Percentiles rank a stretch among this genome's conserved stretches.
phyloP scores from a whole-genome alignment of 2,329 filamentous ascomycete genomes.

The Pseudofabraea citricarpa region DNA sequence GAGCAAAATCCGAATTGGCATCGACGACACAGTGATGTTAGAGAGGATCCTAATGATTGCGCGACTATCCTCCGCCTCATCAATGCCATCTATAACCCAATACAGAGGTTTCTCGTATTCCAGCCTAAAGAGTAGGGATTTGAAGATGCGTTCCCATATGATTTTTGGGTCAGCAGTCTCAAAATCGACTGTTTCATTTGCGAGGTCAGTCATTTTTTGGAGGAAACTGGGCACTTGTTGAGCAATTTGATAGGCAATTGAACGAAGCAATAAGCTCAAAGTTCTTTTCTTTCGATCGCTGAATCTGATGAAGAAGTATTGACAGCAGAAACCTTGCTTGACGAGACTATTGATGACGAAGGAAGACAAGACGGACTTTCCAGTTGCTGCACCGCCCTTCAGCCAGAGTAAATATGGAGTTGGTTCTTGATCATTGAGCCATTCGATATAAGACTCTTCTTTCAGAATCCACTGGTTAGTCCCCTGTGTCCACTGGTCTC shows the following conservation, averaged over 20 bases:
- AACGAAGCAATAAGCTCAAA: conserved; percentile 15
- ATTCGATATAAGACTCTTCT: conserved; percentile 5
- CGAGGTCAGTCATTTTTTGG: neutral
- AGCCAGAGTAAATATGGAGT: conserved; percentile 1
- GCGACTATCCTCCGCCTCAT: conserved; percentile 9
- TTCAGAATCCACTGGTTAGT: conserved; percentile 18
- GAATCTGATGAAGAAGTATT: conserved; percentile 26
- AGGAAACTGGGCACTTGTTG: conserved; percentile 12
- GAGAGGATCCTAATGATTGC: conserved; percentile 3
- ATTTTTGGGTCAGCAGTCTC: conserved; percentile 8
- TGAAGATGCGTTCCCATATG: conserved; percentile 14
- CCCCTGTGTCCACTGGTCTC: conserved; percentile 13
- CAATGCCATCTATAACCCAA: conserved; percentile 15
- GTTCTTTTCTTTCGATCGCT: conserved; percentile 19
- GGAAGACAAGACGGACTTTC: conserved; percentile 2
- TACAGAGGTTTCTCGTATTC: conserved; percentile 7
- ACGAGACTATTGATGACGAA: neutral
- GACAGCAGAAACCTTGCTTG: conserved; percentile 6
- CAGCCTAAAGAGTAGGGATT: conserved; percentile 9
- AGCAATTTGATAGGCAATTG: conserved; percentile 25
- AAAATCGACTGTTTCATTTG: neutral
- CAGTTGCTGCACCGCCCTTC: neutral
- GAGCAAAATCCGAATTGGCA: neutral
- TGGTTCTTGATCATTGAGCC: conserved; percentile 6
- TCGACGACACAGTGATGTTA: neutral